Evolutionary conservation across 495 filamentous ascomycete species (phyloP).

Genomic region (Polyplosphaeria fusca): DNA sequence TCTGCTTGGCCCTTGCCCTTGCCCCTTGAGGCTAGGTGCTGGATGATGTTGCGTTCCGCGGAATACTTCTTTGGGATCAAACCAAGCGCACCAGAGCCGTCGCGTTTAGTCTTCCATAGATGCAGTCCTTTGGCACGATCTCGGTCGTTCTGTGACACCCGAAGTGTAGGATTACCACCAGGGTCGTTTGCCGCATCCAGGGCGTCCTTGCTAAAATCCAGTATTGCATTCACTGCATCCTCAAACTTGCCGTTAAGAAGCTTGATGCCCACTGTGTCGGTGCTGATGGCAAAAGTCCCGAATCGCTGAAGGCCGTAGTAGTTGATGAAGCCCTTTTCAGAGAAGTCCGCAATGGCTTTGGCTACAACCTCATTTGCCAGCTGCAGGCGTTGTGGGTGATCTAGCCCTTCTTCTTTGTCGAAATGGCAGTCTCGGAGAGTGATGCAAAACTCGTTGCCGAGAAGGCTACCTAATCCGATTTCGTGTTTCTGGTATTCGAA

Average conservation of each 20-base stretch:
- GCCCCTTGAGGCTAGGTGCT: slow-evolving; percentile 55
- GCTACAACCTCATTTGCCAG: slow-evolving; percentile 54
- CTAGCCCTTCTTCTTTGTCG: slow-evolving; percentile 46
- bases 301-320: slow-evolving; percentile 96
- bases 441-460: slow-evolving; percentile 88
- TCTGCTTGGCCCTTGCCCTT: slow-evolving; percentile 24
- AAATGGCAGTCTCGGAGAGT: slow-evolving; percentile 80
- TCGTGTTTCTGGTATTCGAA: slow-evolving; percentile 68
- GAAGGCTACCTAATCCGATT: slow-evolving; percentile 76
- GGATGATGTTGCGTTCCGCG: slow-evolving; percentile 74
- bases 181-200: slow-evolving; percentile 49
- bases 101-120: slow-evolving; percentile 60
- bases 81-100: slow-evolving; percentile 56
- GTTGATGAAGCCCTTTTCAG: slow-evolving; percentile 79
- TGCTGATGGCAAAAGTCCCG: slow-evolving; percentile 76
- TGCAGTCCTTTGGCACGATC: slow-evolving; percentile 71
- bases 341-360: slow-evolving; percentile 53
- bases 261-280: slow-evolving; percentile 75
- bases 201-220: slow-evolving; percentile 56
- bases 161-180: slow-evolving; percentile 19
- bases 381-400: slow-evolving; percentile 40
- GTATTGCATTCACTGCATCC: slow-evolving; percentile 69
- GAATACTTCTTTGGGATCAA: slow-evolving; percentile 76
- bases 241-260: slow-evolving; percentile 78
- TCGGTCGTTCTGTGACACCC: slow-evolving; percentile 67